A percentile compares a stretch with the other conserved stretches of the same genome.
phyloP scores from a whole-genome alignment of 2,329 filamentous ascomycete genomes.

The Ascochyta fabae region DNA sequence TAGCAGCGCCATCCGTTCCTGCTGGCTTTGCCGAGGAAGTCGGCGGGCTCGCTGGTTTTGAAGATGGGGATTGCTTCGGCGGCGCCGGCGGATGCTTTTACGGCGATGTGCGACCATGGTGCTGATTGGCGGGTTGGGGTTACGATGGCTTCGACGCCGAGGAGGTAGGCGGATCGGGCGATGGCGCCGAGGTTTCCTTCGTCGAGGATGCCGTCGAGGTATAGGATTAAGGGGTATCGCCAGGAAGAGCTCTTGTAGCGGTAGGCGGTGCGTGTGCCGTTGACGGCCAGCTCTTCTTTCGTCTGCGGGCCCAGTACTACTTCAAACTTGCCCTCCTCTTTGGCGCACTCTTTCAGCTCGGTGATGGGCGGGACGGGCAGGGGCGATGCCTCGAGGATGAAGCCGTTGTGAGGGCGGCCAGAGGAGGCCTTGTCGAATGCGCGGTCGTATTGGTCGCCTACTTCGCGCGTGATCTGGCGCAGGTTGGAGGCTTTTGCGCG shows the following conservation, averaged over 20 bases:
- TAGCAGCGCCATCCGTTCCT: slow-evolving; percentile 82
- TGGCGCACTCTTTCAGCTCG: slow-evolving; percentile 60
- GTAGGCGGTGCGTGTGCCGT: slow-evolving; percentile 67
- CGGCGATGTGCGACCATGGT: slow-evolving; percentile 73
- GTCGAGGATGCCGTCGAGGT: slow-evolving; percentile 80
- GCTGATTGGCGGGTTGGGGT: slow-evolving; percentile 76
- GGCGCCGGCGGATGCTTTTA: slow-evolving; percentile 89
- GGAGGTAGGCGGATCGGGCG: slow-evolving; percentile 84
- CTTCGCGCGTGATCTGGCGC: slow-evolving; percentile 50
- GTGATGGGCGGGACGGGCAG: slow-evolving; percentile 74
- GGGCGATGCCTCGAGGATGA: slow-evolving; percentile 84
- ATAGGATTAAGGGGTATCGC: slow-evolving; percentile 72
- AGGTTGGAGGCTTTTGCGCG: slow-evolving; percentile 27
- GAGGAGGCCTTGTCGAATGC: slow-evolving; percentile 84
- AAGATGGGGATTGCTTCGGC: slow-evolving; percentile 81
- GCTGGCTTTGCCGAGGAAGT: slow-evolving; percentile 73
- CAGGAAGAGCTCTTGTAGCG: slow-evolving; percentile 50
- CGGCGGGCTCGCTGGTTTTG: slow-evolving; percentile 67
- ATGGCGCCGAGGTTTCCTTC: slow-evolving; percentile 91
- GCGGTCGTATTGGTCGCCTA: slow-evolving; percentile 67
- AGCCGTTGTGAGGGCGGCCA: slow-evolving; percentile 87
- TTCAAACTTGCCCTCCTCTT: slow-evolving; percentile 42
- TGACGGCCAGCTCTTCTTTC: slow-evolving; percentile 74
- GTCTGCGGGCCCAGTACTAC: slow-evolving; percentile 68
- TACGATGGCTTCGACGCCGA: slow-evolving; percentile 85